Conservation (phyloP, 1,284 basidiomycete genomes). For the Cryptococcus sp. region DNA sequence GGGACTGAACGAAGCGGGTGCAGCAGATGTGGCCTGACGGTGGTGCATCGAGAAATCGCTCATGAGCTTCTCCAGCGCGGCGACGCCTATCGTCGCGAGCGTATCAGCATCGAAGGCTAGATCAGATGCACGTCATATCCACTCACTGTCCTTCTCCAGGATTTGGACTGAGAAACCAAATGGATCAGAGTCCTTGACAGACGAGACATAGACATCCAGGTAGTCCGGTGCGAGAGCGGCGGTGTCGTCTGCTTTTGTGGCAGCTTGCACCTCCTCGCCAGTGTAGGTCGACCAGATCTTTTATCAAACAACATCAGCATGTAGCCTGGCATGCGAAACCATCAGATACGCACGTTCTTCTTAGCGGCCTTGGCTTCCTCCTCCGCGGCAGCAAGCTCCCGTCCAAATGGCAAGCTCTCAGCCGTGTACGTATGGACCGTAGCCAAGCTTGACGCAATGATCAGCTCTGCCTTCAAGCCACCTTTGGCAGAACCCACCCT, state of each 20-base stretch:
- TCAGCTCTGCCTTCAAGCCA: constrained; percentile 11
- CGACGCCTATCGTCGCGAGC: constrained; percentile 63
- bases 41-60: constrained; percentile 85
- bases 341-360: constrained; percentile 64
- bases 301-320: constrained; percentile 12
- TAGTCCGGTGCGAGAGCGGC: constrained; percentile 76
- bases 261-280: constrained; percentile 61
- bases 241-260: constrained; percentile 52
- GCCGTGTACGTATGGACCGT: constrained; percentile 86
- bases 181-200: constrained; percentile 73
- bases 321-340: not conserved
- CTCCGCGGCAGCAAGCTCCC: constrained; percentile 82
- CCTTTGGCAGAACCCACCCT: constrained; percentile 55
- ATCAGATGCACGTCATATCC: not conserved
- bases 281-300: constrained; percentile 84
- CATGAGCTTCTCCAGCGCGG: constrained; percentile 90
- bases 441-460: constrained; percentile 58
- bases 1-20: constrained; percentile 69
- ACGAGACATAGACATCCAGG: constrained; percentile 87
- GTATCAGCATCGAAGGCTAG: not conserved
- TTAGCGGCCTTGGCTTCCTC: constrained; percentile 73
- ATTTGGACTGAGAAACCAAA: constrained; percentile 91
- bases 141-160: constrained; percentile 72
- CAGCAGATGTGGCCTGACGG: constrained; percentile 60
- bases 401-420: constrained; percentile 73